These are phyloP conservation scores for Termitomyces sp. DNA, from an alignment of 768 basidiomycete species.

Conservation along the genomic window DNA sequence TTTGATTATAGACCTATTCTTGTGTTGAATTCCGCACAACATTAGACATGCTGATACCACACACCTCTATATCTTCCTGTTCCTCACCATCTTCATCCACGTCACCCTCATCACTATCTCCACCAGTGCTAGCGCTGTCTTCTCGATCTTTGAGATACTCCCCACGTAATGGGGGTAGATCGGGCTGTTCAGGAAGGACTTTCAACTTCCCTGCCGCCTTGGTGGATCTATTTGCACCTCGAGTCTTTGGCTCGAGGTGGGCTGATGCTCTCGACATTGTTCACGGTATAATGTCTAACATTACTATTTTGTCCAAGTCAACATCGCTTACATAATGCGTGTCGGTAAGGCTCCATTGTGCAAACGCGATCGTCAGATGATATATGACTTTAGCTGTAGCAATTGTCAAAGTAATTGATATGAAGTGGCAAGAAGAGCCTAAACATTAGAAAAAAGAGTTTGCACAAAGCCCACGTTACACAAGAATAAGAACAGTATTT, in stretches of 20 bases:
- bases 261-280: conserved; percentile 15
- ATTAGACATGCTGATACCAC: conserved; percentile 12
- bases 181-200: conserved; percentile 81
- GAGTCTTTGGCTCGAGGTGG: conserved; percentile 43
- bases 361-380: too few relatives aligned
- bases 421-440: too few relatives aligned
- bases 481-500: too few relatives aligned
- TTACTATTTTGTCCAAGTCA: not conserved
- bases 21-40: not conserved
- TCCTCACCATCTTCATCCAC: conserved; percentile 57
- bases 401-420: too few relatives aligned
- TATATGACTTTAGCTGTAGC: too few relatives aligned
- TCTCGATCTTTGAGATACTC: conserved; percentile 33
- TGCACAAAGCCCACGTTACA: too few relatives aligned
- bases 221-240: conserved; percentile 74
- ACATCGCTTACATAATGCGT: conserved; percentile 2
- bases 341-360: too few relatives aligned
- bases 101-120: conserved; percentile 71
- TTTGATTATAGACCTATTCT: conserved; percentile 83
- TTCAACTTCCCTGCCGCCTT: conserved; percentile 85
- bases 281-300: not conserved
- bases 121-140: conserved; percentile 41
- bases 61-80: conserved; percentile 56
- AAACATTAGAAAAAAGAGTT: too few relatives aligned
- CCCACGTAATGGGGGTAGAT: conserved; percentile 28